Percentiles rank a stretch among this genome's conserved stretches.
These are phyloP conservation scores for Ogataea nitratoaversa DNA, from an alignment of 805 yeast species.

Conservation along the genomic window DNA sequence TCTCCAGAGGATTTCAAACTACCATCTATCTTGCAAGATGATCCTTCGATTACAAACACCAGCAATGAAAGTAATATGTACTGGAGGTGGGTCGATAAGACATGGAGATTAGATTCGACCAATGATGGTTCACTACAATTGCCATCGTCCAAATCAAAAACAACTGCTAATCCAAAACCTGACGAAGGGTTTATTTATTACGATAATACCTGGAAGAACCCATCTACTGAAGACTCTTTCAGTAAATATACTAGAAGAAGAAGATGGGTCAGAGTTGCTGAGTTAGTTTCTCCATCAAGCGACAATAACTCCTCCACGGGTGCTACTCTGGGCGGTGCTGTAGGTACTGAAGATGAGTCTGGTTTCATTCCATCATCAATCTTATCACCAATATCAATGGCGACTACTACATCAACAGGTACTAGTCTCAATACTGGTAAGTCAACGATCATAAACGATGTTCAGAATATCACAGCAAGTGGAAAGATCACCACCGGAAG, in stretches of 20 bases:
- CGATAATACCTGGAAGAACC: constrained; percentile 93
- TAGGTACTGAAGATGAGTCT: not conserved
- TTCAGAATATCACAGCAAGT: not conserved
- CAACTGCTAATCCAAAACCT: constrained; percentile 64
- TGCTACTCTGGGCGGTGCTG: not conserved
- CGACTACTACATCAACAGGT: not conserved
- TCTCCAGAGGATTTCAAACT: constrained; percentile 73
- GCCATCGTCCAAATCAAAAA: constrained; percentile 53
- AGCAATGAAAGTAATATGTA: constrained; percentile 58
- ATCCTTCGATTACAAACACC: constrained; percentile 30
- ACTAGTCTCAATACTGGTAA: not conserved
- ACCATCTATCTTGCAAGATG: constrained; percentile 51
- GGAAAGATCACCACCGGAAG: not conserved
- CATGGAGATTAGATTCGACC: constrained; percentile 87
- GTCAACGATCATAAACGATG: constrained; percentile 11
- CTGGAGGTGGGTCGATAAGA: constrained; percentile 94
- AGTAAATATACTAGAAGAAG: constrained; percentile 91
- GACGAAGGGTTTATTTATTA: constrained; percentile 87
- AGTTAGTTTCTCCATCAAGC: constrained; percentile 46
- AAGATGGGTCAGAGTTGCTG: constrained; percentile 95
- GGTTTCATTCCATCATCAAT: constrained; percentile 1
- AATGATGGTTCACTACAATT: constrained; percentile 82
- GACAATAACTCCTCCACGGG: no score
- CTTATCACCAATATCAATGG: constrained; percentile 5
- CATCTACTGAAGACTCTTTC: constrained; percentile 81